Base-by-base conservation (phyloP, 2,329 filamentous ascomycete genomes). In the Fusarium xylarioides region DNA sequence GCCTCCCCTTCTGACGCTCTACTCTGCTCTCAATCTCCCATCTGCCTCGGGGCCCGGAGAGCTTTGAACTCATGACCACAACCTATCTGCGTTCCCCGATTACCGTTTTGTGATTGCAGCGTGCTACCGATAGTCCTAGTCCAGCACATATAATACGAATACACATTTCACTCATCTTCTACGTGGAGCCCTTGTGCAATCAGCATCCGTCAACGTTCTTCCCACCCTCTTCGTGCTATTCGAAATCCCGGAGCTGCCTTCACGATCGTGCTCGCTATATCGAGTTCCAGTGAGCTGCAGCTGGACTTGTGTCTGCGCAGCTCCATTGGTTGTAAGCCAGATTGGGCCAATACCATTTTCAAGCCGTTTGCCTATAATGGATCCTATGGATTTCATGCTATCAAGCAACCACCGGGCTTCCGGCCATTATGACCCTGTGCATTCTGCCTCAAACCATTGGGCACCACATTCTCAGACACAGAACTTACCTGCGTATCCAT, bases 61-160 rank as follows among this genome's bases (percentile, higher is more conserved):
- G 50, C 49, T 54, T 59, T 72, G 73, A 63, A 70, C 73, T 71
- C 76, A 78, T 76, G 76, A 76, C 69, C 66, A 64, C 63, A 68
- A 71, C 54, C 68, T 56, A 53, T 71, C 74, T 76, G 70, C 70
- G 67, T 74, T 65, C 70, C 62, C 71, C 70, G 70, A 78, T 73
- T 68, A 75, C 68, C 63, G 59, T 66, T 76, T 42, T 70, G 67
- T 78, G 74, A 76, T 67, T 76, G 44, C 76, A 78, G 76, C 76
- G 74, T 77, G 66, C 66, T 68, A 72, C 68, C 74, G 74, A 78
- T 78, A 78, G 73, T 77, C 64, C 67, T 78, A 78, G 74, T 78
- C 71, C 73, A 78, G 49, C 76, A 72, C 59, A 68, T 77, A 74
- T 66, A 75, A 74, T 69, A 75, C 74, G 69, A 77, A 70, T 75